Conservation (phyloP, 129 eudicot genomes). For the Tagetes patula region DNA sequence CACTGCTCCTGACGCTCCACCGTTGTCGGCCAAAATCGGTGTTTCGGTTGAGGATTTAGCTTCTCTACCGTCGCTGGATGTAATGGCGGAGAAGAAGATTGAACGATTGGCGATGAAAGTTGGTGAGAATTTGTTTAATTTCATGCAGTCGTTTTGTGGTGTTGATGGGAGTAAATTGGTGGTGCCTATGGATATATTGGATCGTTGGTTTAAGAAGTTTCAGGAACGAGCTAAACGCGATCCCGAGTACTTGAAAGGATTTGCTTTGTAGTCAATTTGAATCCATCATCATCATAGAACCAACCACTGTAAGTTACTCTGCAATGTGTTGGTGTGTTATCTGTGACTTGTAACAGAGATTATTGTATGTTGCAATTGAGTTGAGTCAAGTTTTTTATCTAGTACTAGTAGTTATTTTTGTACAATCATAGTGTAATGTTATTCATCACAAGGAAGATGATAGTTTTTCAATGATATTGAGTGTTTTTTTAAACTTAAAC, state of each 20-base stretch:
- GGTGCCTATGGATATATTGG: constrained; percentile 95
- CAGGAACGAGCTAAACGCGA: constrained; percentile 92
- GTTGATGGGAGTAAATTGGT: constrained; percentile 86
- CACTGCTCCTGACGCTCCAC: constrained; percentile 56
- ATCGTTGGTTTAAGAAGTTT: constrained; percentile 97
- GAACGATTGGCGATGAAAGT: constrained; percentile 88
- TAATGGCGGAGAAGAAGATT: constrained; percentile 71
- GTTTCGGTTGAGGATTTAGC: constrained; percentile 75
- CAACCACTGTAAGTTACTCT: not conserved
- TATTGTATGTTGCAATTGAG: too few relatives aligned
- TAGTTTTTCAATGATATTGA: too few relatives aligned
- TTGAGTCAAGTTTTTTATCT: too few relatives aligned
- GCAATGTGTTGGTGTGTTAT: too few relatives aligned
- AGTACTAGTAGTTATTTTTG: too few relatives aligned
- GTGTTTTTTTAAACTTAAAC: too few relatives aligned
- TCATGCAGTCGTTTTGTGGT: constrained; percentile 98
- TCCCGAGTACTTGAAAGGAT: constrained; percentile 88
- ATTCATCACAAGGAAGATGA: too few relatives aligned
- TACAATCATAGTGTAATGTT: too few relatives aligned
- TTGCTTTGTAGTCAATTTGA: constrained; percentile 46
- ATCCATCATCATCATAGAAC: not conserved
- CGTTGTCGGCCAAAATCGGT: constrained; percentile 79
- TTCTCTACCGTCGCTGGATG: constrained; percentile 77
- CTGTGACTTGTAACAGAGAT: too few relatives aligned
- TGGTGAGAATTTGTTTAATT: constrained; percentile 90